phyloP scores from a whole-genome alignment of 179 eudicot genomes.

The Vitellaria paradoxa region DNA sequence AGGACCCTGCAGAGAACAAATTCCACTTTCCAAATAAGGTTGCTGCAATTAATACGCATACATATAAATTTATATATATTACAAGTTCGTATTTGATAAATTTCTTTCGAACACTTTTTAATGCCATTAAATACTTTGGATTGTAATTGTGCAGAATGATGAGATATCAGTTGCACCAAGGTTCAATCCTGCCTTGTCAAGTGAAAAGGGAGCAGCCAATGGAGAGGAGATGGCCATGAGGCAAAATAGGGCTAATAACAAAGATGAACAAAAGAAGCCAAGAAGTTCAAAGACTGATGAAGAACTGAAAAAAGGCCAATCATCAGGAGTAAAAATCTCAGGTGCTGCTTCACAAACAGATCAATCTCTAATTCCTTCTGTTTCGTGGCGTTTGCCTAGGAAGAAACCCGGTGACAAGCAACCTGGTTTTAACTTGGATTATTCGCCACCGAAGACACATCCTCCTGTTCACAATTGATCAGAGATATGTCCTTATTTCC shows the following conservation, averaged over 20 bases:
- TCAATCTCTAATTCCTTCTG: neutral
- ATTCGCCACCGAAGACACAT: conserved; percentile 38
- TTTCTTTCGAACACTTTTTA: neutral
- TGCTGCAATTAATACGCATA: neutral
- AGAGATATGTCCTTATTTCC: neutral
- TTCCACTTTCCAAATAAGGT: conserved; percentile 18
- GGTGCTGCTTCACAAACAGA: neutral
- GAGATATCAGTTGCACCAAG: neutral
- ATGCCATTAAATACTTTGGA: neutral
- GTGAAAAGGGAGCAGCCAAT: neutral
- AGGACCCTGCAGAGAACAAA: neutral
- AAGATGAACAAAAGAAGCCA: neutral
- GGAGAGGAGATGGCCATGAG: neutral
- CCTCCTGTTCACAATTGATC: conserved; percentile 37
- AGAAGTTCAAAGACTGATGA: neutral
- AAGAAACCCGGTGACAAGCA: conserved; percentile 26
- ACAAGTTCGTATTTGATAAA: too few species aligned
- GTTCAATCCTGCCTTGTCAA: neutral
- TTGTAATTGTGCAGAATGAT: neutral
- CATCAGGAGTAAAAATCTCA: neutral
- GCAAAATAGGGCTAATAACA: conserved; percentile 6
- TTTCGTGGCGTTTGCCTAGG: conserved; percentile 31
- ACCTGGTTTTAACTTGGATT: conserved; percentile 41
- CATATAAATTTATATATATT: too few species aligned
- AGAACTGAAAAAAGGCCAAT: neutral